Evolutionary conservation across 1,284 basidiomycete species (phyloP), one percentile per base, ranked within the genome.

Genomic region (Cystobasidiaceae sp.): DNA sequence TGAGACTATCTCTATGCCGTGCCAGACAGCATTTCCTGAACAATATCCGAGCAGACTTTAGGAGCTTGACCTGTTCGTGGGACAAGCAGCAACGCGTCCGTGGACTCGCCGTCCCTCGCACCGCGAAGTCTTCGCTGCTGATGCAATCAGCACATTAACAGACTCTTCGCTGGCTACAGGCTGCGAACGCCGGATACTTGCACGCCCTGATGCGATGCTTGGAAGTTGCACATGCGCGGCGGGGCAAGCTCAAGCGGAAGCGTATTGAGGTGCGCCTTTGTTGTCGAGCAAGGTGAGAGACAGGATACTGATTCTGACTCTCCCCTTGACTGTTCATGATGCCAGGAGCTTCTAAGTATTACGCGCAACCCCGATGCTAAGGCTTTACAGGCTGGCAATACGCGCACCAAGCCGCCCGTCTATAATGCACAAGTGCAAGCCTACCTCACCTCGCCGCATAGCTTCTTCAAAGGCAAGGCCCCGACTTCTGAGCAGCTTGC

Each of bases 201-300:
- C 75, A 79, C 59, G 82, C 84, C n/a, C 84, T 88, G 68, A 77
- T 78, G 8, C 79, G 82, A 63, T 74, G 88, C n/a, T 78, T 90
- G 21, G 82, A 85, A 69, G 73, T 84, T n/a, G 88, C 88, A n/a
- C 90, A 89, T 75, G 89, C 87, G 19, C 80, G 86, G 63, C 82
- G 81, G 67, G 89, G 89, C 13, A 86, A 82, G 72, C 75, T 89
- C 21, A 82, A 80, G 70, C 81, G 83, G 78, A 85, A 88, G 70
- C 76, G 88, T 30, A 77, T 88, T 74, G 52, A 64, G 51, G 51
- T 46, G 51, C 55, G 4, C 23, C 21, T 11, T 8, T 27, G 23
- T 19, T 25, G 28, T 4, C 33, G 33, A 19, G n/a, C 33, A 33
- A 4, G 9, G 33, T 5, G 1, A n/a, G 27, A 13, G 11, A 8